Percentiles rank a stretch among this genome's conserved stretches.
Conservation (phyloP, 257 asterid genomes). For the Salvia splendens region DNA sequence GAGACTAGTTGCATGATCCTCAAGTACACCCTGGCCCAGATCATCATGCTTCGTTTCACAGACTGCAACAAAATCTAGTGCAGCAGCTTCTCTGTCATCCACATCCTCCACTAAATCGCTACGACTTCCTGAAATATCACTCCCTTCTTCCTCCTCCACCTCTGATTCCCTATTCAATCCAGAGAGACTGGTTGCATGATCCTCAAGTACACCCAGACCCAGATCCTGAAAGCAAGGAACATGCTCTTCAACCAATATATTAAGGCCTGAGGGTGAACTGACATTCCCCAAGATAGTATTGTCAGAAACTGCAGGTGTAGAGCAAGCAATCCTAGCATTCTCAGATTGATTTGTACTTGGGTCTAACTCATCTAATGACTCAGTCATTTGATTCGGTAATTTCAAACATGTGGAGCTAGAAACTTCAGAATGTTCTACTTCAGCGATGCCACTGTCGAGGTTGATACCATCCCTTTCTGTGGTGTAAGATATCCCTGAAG, state of each 20-base stretch:
- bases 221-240: constrained; percentile 37
- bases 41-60: constrained; percentile 24
- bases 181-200: constrained; percentile 30
- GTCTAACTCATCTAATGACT: constrained; percentile 34
- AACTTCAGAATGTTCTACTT: constrained; percentile 33
- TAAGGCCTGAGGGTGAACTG: constrained; percentile 35
- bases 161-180: constrained; percentile 36
- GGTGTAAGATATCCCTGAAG: constrained; percentile 27
- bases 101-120: constrained; percentile 40
- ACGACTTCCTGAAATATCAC: constrained; percentile 30
- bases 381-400: constrained; percentile 36
- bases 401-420: constrained; percentile 29
- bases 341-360: constrained; percentile 34
- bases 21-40: constrained; percentile 38
- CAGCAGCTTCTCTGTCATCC: constrained; percentile 36
- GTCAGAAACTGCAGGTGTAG: constrained; percentile 33
- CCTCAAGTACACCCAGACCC: constrained; percentile 38
- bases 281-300: constrained; percentile 27
- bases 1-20: constrained; percentile 32
- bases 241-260: constrained; percentile 37
- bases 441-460: constrained; percentile 34
- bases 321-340: constrained; percentile 33
- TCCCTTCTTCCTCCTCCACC: constrained; percentile 29
- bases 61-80: constrained; percentile 33
- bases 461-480: constrained; percentile 25